Conservation (phyloP, 2,329 filamentous ascomycete genomes). For the Boeremia lycopersici region DNA sequence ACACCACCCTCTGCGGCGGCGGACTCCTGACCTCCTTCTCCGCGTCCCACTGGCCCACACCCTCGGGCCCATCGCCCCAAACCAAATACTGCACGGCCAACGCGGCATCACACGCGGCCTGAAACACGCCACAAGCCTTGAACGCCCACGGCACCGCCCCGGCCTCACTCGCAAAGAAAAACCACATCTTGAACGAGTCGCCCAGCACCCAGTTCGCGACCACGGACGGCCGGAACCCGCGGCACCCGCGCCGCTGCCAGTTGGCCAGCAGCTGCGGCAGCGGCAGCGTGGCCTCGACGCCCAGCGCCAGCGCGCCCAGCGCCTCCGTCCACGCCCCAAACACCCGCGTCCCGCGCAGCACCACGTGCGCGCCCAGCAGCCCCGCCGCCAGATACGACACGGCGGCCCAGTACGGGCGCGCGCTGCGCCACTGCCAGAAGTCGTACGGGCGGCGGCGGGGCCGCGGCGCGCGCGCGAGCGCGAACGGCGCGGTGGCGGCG, state of each 20-base stretch:
- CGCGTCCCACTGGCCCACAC: constrained; percentile 10
- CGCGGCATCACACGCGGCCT: constrained; percentile 76
- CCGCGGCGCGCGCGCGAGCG: constrained; percentile 51
- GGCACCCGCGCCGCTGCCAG: constrained; percentile 69
- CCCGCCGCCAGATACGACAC: constrained; percentile 68
- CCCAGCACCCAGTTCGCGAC: constrained; percentile 79
- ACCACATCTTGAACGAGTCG: constrained; percentile 80
- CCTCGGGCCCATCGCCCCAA: constrained; percentile 38
- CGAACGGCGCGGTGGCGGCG: constrained; percentile 63
- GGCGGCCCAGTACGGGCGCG: constrained; percentile 81
- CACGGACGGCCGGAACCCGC: constrained; percentile 77
- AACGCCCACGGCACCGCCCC: constrained; percentile 75
- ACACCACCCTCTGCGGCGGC: constrained; percentile 22
- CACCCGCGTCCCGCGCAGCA: constrained; percentile 65
- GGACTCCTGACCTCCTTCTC: constrained; percentile 37
- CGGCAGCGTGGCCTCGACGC: constrained; percentile 80
- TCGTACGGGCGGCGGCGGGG: constrained; percentile 66
- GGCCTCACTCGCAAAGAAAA: constrained; percentile 75
- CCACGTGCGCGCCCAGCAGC: constrained; percentile 68
- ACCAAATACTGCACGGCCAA: constrained; percentile 73
- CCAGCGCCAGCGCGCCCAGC: constrained; percentile 76
- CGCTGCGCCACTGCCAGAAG: constrained; percentile 82
- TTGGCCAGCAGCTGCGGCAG: constrained; percentile 80
- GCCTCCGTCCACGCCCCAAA: constrained; percentile 69
- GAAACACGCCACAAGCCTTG: constrained; percentile 82